Base-by-base conservation (phyloP, 768 basidiomycete genomes). In the Kwoniella heveanensis region DNA sequence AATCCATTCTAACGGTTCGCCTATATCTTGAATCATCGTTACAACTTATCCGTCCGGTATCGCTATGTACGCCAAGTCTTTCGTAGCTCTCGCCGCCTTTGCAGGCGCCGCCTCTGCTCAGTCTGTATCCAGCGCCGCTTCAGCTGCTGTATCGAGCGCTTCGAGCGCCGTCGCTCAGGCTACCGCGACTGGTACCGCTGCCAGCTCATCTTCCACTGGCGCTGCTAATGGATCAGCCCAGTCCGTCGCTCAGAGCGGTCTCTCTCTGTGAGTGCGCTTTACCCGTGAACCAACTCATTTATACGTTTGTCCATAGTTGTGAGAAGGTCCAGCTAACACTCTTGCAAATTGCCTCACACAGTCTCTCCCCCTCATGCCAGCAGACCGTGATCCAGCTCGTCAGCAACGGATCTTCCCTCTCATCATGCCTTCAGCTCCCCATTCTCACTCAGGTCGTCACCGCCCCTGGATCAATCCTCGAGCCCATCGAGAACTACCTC, bases 401-500 rank as follows among this genome's bases (percentile, higher is more conserved):
- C 48, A 49, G 48, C 48, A 22, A 22, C 48, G 6, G 8, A 22
- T 49, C 48, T 4, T 6, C 22, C 21, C 25, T 49, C 22, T 24
- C 22, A 22, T 24, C 22, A 22, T 49, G 48, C 25, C 17, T 49
- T 15, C 5, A 49, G 22, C 25, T 49, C 48, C 22, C 21, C 22
- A 26, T 26, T 17, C 48, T 49, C 10, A 17, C 48, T 22, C 27
- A 54, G 52, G 66, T 66, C 29, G 51, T 74, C 52, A 67, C 63
- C 21, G 55, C 66, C 61, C 72, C 75, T 59, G 32, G 57, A 15
- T 70, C 70, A 2, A 54, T 79, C 67, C 60, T 79, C 47, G 68
- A 69, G 10, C 52, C 67, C n/a, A 19, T 79, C 51, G 73, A 76
- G 62, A 52, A 50, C 21, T 73, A 73, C 66, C 60, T 77, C 39